Percentiles rank a stretch among this genome's conserved stretches.
These are phyloP conservation scores for Pisolithus thermaeus DNA, from an alignment of 1,284 basidiomycete species.

Conservation along the genomic window DNA sequence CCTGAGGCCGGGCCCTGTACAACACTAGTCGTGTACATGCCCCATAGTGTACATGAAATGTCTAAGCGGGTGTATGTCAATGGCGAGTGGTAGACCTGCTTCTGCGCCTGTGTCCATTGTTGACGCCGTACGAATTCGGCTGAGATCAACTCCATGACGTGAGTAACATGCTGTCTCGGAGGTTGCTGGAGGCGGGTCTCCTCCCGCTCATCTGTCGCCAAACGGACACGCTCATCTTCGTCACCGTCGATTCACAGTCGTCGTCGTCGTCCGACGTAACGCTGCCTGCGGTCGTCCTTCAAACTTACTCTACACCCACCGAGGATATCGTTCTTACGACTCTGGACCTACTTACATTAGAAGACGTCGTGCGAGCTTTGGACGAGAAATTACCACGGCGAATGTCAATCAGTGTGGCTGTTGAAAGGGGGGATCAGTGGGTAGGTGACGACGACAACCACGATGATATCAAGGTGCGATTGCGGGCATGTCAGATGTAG, in stretches of 20 bases:
- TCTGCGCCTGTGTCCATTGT: no score
- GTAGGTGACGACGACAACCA: neutral
- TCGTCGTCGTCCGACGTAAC: neutral
- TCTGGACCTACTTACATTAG: constrained; percentile 49
- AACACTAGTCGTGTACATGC: no score
- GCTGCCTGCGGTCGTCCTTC: constrained; percentile 36
- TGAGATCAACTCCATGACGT: no score
- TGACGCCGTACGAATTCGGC: no score
- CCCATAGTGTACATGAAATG: no score
- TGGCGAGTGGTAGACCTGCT: no score
- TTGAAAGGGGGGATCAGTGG: constrained; percentile 10
- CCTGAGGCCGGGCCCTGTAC: no score
- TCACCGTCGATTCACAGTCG: neutral
- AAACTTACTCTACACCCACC: constrained; percentile 43
- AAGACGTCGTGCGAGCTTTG: constrained; percentile 24
- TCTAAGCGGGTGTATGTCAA: no score
- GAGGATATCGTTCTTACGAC: constrained; percentile 55
- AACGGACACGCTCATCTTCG: constrained; percentile 13
- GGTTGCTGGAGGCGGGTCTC: neutral
- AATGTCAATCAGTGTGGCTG: constrained; percentile 38
- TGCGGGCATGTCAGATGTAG: constrained; percentile 30
- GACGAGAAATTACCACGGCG: constrained; percentile 9
- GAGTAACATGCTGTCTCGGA: no score
- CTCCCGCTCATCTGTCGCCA: constrained; percentile 15
- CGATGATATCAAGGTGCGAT: constrained; percentile 9